phyloP scores from a whole-genome alignment of 768 basidiomycete species.

The Trametes meyenii region DNA sequence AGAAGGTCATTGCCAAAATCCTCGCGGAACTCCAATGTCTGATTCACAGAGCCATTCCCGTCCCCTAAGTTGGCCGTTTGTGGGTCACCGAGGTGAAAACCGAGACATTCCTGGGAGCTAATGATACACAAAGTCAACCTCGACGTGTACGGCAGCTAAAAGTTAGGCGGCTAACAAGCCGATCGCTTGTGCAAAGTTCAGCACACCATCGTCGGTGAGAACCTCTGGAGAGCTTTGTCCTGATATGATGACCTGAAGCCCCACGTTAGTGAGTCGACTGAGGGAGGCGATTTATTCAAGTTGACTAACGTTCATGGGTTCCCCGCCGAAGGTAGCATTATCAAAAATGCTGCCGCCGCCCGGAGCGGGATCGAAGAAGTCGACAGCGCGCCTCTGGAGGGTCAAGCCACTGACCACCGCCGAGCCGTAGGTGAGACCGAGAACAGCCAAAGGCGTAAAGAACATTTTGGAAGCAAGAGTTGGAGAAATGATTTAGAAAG shows the following conservation, averaged over 20 bases:
- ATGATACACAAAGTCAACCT: background rate
- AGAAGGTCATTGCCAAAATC: slow-evolving; percentile 40
- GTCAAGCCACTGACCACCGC: slow-evolving; percentile 7
- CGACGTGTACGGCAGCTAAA: background rate
- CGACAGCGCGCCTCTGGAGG: slow-evolving; percentile 21
- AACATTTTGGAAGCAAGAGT: background rate
- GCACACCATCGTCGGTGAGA: slow-evolving; percentile 55
- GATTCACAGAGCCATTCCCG: slow-evolving; percentile 46
- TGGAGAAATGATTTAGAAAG: background rate
- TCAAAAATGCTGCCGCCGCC: slow-evolving; percentile 47
- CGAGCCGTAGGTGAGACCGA: slow-evolving; percentile 9
- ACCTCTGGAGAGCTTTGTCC: slow-evolving; percentile 59
- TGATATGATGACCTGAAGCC: slow-evolving; percentile 59
- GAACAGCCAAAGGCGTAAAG: background rate
- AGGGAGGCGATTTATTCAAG: background rate
- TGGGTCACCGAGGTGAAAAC: slow-evolving; percentile 39
- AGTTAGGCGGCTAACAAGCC: slow-evolving; percentile 52
- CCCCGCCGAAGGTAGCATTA: slow-evolving; percentile 43
- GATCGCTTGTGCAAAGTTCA: slow-evolving; percentile 62
- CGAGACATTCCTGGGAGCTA: slow-evolving; percentile 39
- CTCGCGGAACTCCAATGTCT: slow-evolving; percentile 48
- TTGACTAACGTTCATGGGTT: slow-evolving; percentile 47
- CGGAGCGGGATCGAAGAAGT: slow-evolving; percentile 38
- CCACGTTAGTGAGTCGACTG: background rate
- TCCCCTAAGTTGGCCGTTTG: slow-evolving; percentile 52